These are phyloP conservation scores for Yarrowia deformans DNA, from an alignment of 805 yeast genomes.

Conservation along the genomic window DNA sequence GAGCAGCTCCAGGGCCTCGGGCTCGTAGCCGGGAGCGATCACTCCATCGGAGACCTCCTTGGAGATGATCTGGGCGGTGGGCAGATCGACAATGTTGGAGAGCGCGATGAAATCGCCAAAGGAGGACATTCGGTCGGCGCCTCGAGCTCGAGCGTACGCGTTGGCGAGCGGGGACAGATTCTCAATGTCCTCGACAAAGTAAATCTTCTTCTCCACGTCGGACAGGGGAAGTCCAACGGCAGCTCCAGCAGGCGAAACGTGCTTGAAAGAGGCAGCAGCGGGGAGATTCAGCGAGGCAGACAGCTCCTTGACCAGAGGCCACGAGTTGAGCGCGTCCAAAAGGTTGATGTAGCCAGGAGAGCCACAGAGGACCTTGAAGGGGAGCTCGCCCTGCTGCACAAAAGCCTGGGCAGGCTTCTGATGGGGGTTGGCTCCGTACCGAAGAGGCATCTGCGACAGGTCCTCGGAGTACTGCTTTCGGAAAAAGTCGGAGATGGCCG, in stretches of 20 bases:
- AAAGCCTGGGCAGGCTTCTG: conserved; percentile 99
- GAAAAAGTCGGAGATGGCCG: conserved; percentile 95
- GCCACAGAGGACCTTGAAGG: conserved; percentile 91
- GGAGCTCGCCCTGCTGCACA: conserved; percentile 84
- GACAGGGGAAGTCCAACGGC: conserved; percentile 95
- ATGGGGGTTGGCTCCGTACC: conserved; percentile 99
- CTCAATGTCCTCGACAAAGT: conserved; percentile 93
- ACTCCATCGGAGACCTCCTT: conserved; percentile 99
- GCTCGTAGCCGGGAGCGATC: conserved; percentile 95
- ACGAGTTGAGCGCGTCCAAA: conserved; percentile 94
- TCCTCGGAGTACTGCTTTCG: conserved; percentile 96
- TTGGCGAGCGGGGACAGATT: conserved; percentile 95
- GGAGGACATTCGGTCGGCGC: conserved; percentile 99
- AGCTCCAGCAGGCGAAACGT: conserved; percentile 98
- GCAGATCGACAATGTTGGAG: conserved; percentile 92
- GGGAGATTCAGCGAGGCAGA: conserved; percentile 93
- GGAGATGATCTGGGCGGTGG: conserved; percentile 96
- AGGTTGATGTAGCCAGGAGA: conserved; percentile 98
- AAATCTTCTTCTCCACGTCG: conserved; percentile 91
- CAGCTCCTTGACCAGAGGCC: conserved; percentile 98
- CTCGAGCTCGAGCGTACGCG: conserved; percentile 99
- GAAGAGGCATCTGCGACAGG: conserved; percentile 85
- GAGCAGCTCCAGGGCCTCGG: conserved; percentile 88
- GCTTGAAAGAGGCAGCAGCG: conserved; percentile 99
- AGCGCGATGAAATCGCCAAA: conserved; percentile 98